Evolutionary conservation across 2,329 filamentous ascomycete species (phyloP).

Genomic region (Tolypocladium cylindrosporum): DNA sequence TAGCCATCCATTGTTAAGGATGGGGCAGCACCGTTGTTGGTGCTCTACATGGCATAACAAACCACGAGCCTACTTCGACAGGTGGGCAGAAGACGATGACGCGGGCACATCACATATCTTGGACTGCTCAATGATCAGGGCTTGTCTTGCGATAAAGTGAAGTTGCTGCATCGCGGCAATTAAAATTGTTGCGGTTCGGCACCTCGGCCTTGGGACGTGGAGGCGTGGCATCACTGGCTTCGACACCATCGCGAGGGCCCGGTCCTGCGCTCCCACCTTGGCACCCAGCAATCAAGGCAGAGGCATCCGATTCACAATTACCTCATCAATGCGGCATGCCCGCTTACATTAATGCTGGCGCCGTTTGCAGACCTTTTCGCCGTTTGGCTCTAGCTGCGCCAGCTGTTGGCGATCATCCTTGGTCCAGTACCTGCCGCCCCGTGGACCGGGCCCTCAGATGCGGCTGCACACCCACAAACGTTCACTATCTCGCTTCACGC

Average conservation of each 20-base stretch:
- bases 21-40: background rate
- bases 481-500: background rate
- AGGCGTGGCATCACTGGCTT: background rate
- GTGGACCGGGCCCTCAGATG: background rate
- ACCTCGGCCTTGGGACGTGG: background rate
- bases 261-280: background rate
- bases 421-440: background rate
- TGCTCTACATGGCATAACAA: background rate
- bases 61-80: background rate
- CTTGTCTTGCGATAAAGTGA: slow-evolving; percentile 5
- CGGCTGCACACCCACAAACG: background rate
- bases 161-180: slow-evolving; percentile 2
- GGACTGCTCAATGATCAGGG: slow-evolving; percentile 1
- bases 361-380: background rate
- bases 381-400: background rate
- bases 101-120: slow-evolving; percentile 6
- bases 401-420: background rate
- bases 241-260: background rate
- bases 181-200: background rate
- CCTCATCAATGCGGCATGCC: background rate
- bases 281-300: background rate
- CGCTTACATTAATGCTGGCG: background rate
- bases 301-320: background rate
- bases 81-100: background rate
- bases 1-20: background rate